Evolutionary conservation across 495 filamentous ascomycete species (phyloP).

Genomic region (Trichoderma orchidacearum): DNA sequence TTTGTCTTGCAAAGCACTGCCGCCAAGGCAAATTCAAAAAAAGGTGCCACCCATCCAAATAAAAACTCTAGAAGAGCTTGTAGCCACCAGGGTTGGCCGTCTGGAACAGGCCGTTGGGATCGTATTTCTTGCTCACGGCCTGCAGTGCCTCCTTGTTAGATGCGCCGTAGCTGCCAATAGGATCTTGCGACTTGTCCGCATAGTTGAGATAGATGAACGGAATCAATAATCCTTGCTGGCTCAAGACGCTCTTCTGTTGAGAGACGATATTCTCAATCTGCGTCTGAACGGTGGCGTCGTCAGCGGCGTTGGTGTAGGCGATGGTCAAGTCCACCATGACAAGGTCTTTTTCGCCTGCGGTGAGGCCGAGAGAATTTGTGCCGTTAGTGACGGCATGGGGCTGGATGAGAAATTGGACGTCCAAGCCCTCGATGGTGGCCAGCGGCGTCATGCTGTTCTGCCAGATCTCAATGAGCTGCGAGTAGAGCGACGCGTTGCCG

Average conservation of each 20-base stretch:
- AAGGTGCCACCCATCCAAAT: too few species aligned
- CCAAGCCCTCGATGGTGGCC: background rate
- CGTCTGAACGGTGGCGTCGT: background rate
- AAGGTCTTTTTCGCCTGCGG: background rate
- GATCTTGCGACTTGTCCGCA: background rate
- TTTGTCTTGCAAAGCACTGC: too few species aligned
- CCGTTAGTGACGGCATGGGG: slow-evolving; percentile 6
- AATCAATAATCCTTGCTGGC: background rate
- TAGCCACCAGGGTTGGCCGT: slow-evolving; percentile 12
- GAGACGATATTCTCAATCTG: slow-evolving; percentile 1
- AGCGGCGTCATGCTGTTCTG: slow-evolving; percentile 1
- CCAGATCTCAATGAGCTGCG: slow-evolving; percentile 1
- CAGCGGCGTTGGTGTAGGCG: background rate
- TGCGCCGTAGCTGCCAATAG: too few species aligned
- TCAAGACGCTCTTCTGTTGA: background rate
- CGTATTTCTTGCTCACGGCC: slow-evolving; percentile 15
- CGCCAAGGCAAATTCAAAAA: too few species aligned
- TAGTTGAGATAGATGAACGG: background rate
- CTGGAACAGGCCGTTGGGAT: slow-evolving; percentile 19
- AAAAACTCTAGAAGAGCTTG: slow-evolving; percentile 11
- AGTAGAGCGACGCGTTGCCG: background rate
- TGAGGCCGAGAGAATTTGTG: slow-evolving; percentile 5
- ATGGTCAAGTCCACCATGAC: slow-evolving; percentile 3
- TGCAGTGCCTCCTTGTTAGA: slow-evolving; percentile 7
- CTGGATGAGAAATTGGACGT: slow-evolving; percentile 3